Percentiles rank a stretch among this genome's conserved stretches.
These are phyloP conservation scores for Kuraishia molischiana DNA, from an alignment of 805 yeast genomes.

Conservation along the genomic window DNA sequence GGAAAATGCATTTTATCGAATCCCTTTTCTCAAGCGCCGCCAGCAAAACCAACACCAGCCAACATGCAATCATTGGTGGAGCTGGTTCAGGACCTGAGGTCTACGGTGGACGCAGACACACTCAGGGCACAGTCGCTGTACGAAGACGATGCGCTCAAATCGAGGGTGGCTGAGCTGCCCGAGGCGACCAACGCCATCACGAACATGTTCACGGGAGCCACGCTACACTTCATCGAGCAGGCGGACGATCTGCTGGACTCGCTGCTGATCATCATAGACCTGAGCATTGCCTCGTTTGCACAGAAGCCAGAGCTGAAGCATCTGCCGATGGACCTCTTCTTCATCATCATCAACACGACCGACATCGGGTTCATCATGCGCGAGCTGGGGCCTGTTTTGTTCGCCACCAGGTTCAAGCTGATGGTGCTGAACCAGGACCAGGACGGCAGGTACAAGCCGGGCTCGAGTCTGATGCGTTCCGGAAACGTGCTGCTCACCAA, in stretches of 20 bases:
- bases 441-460: slow-evolving; percentile 21
- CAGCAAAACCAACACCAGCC: no score
- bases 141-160: not conserved
- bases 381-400: slow-evolving; percentile 11
- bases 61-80: not conserved
- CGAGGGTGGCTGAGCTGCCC: no score
- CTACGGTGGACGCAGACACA: not conserved
- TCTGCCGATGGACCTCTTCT: slow-evolving; percentile 18
- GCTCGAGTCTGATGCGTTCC: slow-evolving; percentile 17
- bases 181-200: not conserved
- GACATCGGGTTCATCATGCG: slow-evolving; percentile 12
- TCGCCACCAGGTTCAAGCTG: slow-evolving; percentile 3
- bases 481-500: slow-evolving; percentile 15
- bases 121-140: not conserved
- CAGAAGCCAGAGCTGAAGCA: slow-evolving; percentile 3
- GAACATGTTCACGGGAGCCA: not conserved
- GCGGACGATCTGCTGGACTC: slow-evolving; percentile 1
- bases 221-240: not conserved
- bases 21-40: no score
- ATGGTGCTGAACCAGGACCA: slow-evolving; percentile 15
- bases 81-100: not conserved
- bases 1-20: no score
- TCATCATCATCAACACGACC: slow-evolving; percentile 11
- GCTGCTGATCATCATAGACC: slow-evolving; percentile 12
- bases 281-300: slow-evolving; percentile 10